Base-by-base conservation (phyloP, 352 stramenopile species). In the Pythium guiyangense region DNA sequence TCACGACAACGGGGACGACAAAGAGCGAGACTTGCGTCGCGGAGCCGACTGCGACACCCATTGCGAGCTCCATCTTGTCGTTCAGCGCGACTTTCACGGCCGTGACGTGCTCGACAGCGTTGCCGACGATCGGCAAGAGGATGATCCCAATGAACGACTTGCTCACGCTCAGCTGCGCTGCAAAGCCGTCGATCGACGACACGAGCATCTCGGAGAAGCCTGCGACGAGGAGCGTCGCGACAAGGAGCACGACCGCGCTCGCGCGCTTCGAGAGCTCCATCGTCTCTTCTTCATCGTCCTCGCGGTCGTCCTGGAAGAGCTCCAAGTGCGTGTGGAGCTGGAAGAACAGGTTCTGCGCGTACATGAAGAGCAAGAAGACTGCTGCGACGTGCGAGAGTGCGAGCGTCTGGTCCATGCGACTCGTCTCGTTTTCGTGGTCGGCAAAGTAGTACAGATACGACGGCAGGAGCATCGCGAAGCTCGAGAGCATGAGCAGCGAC, bases 1-100 rank as follows among this genome's bases (percentile, higher is more conserved):
- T 62, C 34, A 98, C 94, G 20, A 97, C 90, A 2, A 98, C 75
- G 4, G 96, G 96, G 35, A 98, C 87, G 25, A 99, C 96, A 69
- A 99, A 99, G 42, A 99, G 84, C 46, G 95, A 97, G 26, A 99
- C 96, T 62, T 99, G 97, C 14, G 96, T 98, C 22, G 90, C 95
- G 0, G 90, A 98, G 26, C 97, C 97, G n/a, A 99, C 82, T n/a
- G 97, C 96, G 29, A 99, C 95, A 51, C 96, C 97, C 79, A 99
- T 97, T 6, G 96, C 90, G 12, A 99, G 80, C 83, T 99, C 96
- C 96, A 99, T 98, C 75, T 98, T 99, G 71, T 98, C 86, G 71
- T 98, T 98, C 58, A 98, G 88, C 22, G 96, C 97, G 6, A 99
- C 96, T 27, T 96, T 97, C 43, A 99, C 84, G 18, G 97, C 97